Conservation (phyloP, 768 basidiomycete species). For the Clitopilus passeckerianus region DNA sequence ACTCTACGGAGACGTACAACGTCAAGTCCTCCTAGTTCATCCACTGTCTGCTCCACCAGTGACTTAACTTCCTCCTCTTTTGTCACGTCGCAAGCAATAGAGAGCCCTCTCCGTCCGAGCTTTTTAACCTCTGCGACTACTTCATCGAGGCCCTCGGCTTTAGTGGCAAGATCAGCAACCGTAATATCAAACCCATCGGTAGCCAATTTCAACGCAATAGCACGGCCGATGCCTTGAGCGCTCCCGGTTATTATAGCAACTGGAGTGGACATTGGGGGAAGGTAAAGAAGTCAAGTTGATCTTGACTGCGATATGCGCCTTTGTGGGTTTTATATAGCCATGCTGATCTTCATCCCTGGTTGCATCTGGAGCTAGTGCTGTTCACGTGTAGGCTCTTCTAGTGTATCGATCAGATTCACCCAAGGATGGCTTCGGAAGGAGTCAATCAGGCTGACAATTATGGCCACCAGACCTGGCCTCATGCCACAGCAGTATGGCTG, state of each 20-base stretch:
- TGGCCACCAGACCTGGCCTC: too few species aligned
- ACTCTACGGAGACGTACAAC: constrained; percentile 14
- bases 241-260: constrained; percentile 26
- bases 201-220: constrained; percentile 26
- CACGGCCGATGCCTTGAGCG: constrained; percentile 27
- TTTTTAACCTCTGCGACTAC: constrained; percentile 20
- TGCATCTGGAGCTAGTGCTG: too few species aligned
- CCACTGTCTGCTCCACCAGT: constrained; percentile 18
- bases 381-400: too few species aligned
- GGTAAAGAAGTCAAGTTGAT: neutral
- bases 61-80: constrained; percentile 20
- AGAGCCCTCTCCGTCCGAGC: constrained; percentile 12
- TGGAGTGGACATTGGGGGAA: neutral
- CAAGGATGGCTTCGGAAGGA: too few species aligned
- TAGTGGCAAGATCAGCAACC: constrained; percentile 19
- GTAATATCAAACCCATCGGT: constrained; percentile 25
- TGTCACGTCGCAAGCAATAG: constrained; percentile 19
- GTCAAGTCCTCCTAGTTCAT: constrained; percentile 17
- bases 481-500: too few species aligned
- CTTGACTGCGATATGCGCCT: neutral
- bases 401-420: too few species aligned
- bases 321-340: too few species aligned
- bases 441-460: too few species aligned
- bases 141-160: constrained; percentile 12
- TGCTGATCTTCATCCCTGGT: too few species aligned